Base-by-base conservation (phyloP, 164 flowering plant genomes). In the Protea cynaroides region DNA sequence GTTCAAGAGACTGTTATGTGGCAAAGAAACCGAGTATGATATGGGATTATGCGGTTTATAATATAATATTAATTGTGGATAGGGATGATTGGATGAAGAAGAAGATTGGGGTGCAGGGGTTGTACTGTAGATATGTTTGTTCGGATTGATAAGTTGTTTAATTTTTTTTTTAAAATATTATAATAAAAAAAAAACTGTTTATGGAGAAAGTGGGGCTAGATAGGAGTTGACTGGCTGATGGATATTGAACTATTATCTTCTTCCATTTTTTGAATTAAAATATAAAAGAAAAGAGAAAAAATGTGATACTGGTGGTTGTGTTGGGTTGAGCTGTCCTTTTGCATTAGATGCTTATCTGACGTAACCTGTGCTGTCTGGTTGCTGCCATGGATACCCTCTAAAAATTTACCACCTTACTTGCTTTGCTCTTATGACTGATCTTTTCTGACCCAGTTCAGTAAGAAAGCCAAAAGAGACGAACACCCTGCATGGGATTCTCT, bases 211-310 rank as follows among this genome's bases (percentile, higher is more conserved):
- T 66, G 67, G 59, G 70, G 70, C 66, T 57, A 22, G 63, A 67
- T 71, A n/a, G 74, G 74, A 71, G 74, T 71, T 62, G 69, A 71
- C 74, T 61, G 74, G 65, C 69, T 17, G 74, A 60, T 61, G 74
- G 55, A 34, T 54, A 58, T 59, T 52, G 59, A 58, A 60, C 36
- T 65, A 29, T 59, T 58, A 40, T 40, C 25, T n/a, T 52, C 53
- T 7, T 47, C n/a, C n/a, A n/a, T 13, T 55, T 55, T 55, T 12
- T 29, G 21, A 44, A 25, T 25, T 22, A n/a, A 40, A 53, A 21
- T 1, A 53, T 21, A 9, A 53, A 13, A 10, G 1, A 24, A 11
- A 9, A 55, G 12, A 55, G 24, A 3, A 22, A 21, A 18, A 11
- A 57, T 49, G 40, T 46, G 23, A 40, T 40, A 40, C 34, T 4